Evolutionary conservation across 495 filamentous ascomycete genomes (phyloP).

Genomic region (Neurospora sp.): DNA sequence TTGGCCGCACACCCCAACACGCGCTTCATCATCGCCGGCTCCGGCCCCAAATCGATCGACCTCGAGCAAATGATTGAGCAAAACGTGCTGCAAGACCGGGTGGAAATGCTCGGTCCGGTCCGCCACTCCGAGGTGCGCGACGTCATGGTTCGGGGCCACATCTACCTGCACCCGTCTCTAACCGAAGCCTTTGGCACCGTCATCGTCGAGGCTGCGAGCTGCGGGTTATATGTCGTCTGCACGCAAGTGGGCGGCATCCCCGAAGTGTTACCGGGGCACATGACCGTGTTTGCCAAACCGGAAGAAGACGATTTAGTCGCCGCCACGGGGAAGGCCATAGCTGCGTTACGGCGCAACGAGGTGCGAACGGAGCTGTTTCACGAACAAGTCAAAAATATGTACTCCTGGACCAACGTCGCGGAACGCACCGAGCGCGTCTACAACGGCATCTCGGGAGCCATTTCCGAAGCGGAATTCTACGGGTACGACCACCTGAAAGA

Average conservation of each 20-base stretch:
- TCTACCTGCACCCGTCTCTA: slow-evolving; percentile 88
- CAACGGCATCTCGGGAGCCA: slow-evolving; percentile 74
- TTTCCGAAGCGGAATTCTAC: slow-evolving; percentile 80
- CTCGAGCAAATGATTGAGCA: slow-evolving; percentile 95
- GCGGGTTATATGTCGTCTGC: slow-evolving; percentile 91
- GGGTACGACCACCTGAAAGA: slow-evolving; percentile 43
- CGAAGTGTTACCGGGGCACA: slow-evolving; percentile 84
- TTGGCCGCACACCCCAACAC: slow-evolving; percentile 81
- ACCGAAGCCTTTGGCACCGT: slow-evolving; percentile 98
- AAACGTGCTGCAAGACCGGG: slow-evolving; percentile 87
- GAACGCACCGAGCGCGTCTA: slow-evolving; percentile 90
- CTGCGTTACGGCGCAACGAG: slow-evolving; percentile 65
- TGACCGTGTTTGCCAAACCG: slow-evolving; percentile 88
- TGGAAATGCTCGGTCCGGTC: slow-evolving; percentile 83
- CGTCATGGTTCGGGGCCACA: slow-evolving; percentile 96
- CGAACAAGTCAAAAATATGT: slow-evolving; percentile 94
- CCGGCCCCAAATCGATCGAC: slow-evolving; percentile 93
- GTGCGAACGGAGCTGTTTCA: slow-evolving; percentile 91
- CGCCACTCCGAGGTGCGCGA: slow-evolving; percentile 94
- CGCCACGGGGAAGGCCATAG: slow-evolving; percentile 75
- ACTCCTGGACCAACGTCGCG: slow-evolving; percentile 94
- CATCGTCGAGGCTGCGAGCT: slow-evolving; percentile 91
- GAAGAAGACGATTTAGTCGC: slow-evolving; percentile 85
- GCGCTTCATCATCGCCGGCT: slow-evolving; percentile 93
- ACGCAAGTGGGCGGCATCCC: slow-evolving; percentile 95